Conservation (phyloP, 345 rosid species). For the Angophora floribunda region DNA sequence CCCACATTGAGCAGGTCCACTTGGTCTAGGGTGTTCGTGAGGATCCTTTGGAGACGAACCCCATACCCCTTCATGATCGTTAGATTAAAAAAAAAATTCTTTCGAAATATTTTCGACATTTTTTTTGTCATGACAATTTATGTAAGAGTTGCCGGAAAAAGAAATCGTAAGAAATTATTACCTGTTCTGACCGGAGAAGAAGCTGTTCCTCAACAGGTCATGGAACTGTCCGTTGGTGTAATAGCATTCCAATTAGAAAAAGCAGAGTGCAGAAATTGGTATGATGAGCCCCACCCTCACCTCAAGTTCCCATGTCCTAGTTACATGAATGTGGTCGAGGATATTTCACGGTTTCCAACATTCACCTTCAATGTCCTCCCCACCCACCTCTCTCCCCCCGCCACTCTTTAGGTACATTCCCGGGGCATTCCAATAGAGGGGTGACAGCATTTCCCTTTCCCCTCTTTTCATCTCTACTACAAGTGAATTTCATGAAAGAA, state of each 20-base stretch:
- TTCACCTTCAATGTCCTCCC: not conserved
- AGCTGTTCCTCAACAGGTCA: not conserved
- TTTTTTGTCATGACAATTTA: not conserved
- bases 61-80: not conserved
- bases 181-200: not conserved
- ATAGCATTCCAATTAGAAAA: not conserved
- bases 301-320: not conserved
- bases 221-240: not conserved
- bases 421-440: not conserved
- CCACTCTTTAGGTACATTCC: not conserved
- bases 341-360: not conserved
- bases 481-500: not conserved
- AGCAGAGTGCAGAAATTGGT: not conserved
- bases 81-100: not conserved
- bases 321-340: not conserved
- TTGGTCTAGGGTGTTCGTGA: not conserved
- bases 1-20: not conserved
- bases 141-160: rapidly evolving
- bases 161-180: not conserved
- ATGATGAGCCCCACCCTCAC: not conserved
- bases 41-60: not conserved
- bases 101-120: not conserved
- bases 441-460: not conserved
- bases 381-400: not conserved
- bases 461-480: not conserved